Conservation (phyloP, 441 rosid genomes). For the Corymbia citriodora region DNA sequence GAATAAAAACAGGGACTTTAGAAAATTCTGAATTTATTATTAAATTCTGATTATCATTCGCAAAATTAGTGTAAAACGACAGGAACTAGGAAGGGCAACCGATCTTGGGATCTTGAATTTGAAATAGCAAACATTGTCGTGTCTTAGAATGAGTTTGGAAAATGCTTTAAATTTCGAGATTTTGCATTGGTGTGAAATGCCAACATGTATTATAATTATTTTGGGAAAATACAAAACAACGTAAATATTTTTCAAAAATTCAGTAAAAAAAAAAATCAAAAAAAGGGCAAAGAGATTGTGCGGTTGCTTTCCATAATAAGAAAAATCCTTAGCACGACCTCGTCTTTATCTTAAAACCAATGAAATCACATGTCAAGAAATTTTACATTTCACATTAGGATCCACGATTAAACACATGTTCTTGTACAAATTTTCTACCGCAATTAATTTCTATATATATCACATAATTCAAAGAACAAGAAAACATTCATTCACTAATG, state of each 20-base stretch:
- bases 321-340: neutral
- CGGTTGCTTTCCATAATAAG: too few relatives aligned
- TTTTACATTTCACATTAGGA: neutral
- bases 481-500: neutral
- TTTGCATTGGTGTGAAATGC: neutral
- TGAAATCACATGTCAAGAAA: neutral
- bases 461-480: neutral
- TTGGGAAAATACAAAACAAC: too few relatives aligned
- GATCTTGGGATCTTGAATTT: neutral
- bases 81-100: neutral
- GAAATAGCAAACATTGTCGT: neutral
- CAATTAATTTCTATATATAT: neutral
- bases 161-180: neutral
- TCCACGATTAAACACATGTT: fast-evolving
- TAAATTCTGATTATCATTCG: neutral
- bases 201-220: too few relatives aligned
- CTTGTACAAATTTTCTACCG: neutral
- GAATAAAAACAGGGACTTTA: neutral
- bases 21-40: neutral
- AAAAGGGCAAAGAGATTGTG: too few relatives aligned
- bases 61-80: neutral
- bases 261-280: too few relatives aligned
- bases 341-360: neutral
- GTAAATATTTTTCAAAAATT: too few relatives aligned
- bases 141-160: neutral